Evolutionary conservation across 202 grass and related monocot species (phyloP).

Genomic region (Setaria viridis): DNA sequence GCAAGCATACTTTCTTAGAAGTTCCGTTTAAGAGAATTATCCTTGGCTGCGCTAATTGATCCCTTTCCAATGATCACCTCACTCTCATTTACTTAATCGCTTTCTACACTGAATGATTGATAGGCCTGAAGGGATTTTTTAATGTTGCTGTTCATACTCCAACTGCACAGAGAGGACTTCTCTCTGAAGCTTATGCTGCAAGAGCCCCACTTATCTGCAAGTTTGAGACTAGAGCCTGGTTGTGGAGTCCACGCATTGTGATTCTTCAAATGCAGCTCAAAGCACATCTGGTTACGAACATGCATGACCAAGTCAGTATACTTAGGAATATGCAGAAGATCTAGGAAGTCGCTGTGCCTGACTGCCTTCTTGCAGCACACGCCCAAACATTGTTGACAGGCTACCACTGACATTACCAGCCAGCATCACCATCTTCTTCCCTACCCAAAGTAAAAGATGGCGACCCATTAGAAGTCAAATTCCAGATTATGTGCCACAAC

Average conservation of each 20-base stretch:
- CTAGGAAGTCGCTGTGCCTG: slow-evolving; percentile 33
- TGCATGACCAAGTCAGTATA: slow-evolving; percentile 40
- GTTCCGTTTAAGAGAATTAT: slow-evolving; percentile 50
- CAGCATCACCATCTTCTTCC: slow-evolving; percentile 33
- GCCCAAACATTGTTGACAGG: slow-evolving; percentile 48
- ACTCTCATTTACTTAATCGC: background rate
- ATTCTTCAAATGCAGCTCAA: slow-evolving; percentile 46
- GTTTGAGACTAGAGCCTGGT: slow-evolving; percentile 30
- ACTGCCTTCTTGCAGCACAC: slow-evolving; percentile 63
- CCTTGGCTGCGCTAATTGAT: slow-evolving; percentile 28
- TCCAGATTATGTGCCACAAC: slow-evolving; percentile 40
- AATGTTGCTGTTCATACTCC: slow-evolving; percentile 21
- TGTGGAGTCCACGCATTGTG: slow-evolving; percentile 40
- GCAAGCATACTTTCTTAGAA: slow-evolving; percentile 77
- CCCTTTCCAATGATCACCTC: background rate
- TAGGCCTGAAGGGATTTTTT: slow-evolving; percentile 53
- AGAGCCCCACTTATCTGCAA: background rate
- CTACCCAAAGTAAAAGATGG: slow-evolving; percentile 38
- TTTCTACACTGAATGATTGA: slow-evolving; percentile 54
- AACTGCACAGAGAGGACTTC: slow-evolving; percentile 11
- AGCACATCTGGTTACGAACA: slow-evolving; percentile 27
- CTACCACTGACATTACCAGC: slow-evolving; percentile 15
- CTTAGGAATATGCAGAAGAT: slow-evolving; percentile 50
- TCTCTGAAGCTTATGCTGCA: slow-evolving; percentile 18
- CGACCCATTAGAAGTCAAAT: slow-evolving; percentile 27